phyloP scores from a whole-genome alignment of 768 basidiomycete genomes.

The Pholiota conissans region DNA sequence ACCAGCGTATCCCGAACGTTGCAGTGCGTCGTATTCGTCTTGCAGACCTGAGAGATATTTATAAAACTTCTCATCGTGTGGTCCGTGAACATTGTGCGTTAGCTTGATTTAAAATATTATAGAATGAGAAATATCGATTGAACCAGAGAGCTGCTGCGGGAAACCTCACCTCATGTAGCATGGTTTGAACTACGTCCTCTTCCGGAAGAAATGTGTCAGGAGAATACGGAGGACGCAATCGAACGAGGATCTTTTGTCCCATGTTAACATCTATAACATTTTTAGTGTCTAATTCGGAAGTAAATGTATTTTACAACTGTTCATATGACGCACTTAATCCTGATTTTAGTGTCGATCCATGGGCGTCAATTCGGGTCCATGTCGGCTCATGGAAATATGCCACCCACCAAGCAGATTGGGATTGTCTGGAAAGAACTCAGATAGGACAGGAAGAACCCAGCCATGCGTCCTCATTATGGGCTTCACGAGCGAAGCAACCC shows the following conservation, averaged over 20 bases:
- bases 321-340: constrained; percentile 33
- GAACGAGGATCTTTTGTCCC: constrained; percentile 81
- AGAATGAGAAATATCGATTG: background rate
- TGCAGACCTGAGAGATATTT: constrained; percentile 70
- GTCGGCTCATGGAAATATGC: constrained; percentile 6
- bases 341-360: constrained; percentile 9
- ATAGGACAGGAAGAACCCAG: constrained; percentile 78
- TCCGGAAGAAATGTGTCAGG: constrained; percentile 74
- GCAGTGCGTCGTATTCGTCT: constrained; percentile 82
- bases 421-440: constrained; percentile 85
- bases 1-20: constrained; percentile 80
- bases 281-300: constrained; percentile 4
- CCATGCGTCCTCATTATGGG: constrained; percentile 88
- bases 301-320: background rate
- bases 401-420: constrained; percentile 70
- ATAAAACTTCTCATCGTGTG: constrained; percentile 87
- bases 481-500: constrained; percentile 78
- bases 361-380: background rate
- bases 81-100: constrained; percentile 85
- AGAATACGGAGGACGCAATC: constrained; percentile 71
- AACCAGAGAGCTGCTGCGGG: constrained; percentile 10
- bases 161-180: constrained; percentile 80
- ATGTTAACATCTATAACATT: constrained; percentile 61
- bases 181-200: constrained; percentile 74
- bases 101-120: constrained; percentile 46